phyloP scores from a whole-genome alignment of 345 rosid genomes.

The Salix suchowensis region DNA sequence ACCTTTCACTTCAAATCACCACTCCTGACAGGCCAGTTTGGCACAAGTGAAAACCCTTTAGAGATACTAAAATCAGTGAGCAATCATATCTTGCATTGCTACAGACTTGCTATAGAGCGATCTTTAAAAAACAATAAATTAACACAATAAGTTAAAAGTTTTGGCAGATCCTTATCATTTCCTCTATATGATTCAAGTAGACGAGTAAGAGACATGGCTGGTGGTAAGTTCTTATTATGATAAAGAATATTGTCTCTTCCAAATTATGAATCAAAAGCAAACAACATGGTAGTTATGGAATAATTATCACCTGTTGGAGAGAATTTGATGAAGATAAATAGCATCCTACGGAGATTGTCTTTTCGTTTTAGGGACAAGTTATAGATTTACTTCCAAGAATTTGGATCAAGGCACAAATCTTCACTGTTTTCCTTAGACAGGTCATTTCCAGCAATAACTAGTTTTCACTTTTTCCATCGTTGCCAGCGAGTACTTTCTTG shows the following conservation, averaged over 20 bases:
- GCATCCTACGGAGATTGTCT: not conserved
- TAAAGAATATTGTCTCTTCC: not conserved
- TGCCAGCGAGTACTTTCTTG: not conserved
- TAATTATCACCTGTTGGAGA: not conserved
- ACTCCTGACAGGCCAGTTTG: conserved; percentile 1
- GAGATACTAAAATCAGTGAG: not conserved
- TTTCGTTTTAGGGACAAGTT: not conserved
- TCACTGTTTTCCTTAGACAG: not conserved
- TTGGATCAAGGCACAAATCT: not conserved
- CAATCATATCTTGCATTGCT: conserved; percentile 1
- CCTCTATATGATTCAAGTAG: not conserved
- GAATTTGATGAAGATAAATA: not conserved
- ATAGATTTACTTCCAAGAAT: not conserved
- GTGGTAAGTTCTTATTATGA: not conserved
- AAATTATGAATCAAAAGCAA: not conserved
- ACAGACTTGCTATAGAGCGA: too few relatives aligned
- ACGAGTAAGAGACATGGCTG: too few relatives aligned
- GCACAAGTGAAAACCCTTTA: not conserved
- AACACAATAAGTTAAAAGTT: too few relatives aligned
- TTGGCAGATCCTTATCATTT: too few relatives aligned
- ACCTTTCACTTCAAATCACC: conserved; percentile 12
- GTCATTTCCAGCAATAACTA: not conserved
- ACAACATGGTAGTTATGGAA: not conserved
- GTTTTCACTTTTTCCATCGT: not conserved
- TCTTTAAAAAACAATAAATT: too few relatives aligned